Evolutionary conservation across 495 filamentous ascomycete species (phyloP).

Genomic region (Penicillium paxilli): DNA sequence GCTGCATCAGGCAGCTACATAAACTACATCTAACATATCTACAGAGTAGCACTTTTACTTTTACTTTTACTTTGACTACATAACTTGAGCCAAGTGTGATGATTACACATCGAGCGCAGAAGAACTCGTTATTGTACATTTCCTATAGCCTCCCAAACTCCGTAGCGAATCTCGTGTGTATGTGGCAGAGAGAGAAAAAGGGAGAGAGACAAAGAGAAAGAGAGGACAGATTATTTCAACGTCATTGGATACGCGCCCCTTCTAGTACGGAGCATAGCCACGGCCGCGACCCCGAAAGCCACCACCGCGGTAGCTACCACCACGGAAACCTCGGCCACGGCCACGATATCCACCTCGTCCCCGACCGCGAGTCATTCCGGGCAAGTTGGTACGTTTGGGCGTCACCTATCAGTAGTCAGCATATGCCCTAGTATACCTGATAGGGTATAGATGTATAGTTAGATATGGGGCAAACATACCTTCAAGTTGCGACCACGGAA

Average conservation of each 20-base stretch:
- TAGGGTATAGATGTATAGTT: neutral
- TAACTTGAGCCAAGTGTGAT: neutral
- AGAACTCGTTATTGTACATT: constrained; percentile 33
- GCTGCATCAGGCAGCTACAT: no score
- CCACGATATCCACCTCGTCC: constrained; percentile 70
- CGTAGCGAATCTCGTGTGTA: constrained; percentile 16
- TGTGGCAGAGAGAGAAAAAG: neutral
- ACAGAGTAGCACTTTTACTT: no score
- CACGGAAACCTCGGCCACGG: constrained; percentile 66
- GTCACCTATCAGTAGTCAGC: constrained; percentile 62
- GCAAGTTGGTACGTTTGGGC: constrained; percentile 95
- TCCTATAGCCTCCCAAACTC: constrained; percentile 31
- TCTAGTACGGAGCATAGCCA: constrained; percentile 79
- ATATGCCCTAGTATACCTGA: neutral
- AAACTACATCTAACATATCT: no score
- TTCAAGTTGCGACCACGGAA: constrained; percentile 95
- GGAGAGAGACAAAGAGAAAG: neutral
- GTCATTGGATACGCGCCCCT: neutral
- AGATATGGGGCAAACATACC: constrained; percentile 45
- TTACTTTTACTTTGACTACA: no score
- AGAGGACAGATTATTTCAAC: neutral
- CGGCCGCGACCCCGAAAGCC: constrained; percentile 75
- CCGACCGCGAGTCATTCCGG: constrained; percentile 84
- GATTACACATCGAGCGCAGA: neutral
- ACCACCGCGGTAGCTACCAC: constrained; percentile 79